Conservation (phyloP, 139 green algal species). For the Spirogloea muscicola region DNA sequence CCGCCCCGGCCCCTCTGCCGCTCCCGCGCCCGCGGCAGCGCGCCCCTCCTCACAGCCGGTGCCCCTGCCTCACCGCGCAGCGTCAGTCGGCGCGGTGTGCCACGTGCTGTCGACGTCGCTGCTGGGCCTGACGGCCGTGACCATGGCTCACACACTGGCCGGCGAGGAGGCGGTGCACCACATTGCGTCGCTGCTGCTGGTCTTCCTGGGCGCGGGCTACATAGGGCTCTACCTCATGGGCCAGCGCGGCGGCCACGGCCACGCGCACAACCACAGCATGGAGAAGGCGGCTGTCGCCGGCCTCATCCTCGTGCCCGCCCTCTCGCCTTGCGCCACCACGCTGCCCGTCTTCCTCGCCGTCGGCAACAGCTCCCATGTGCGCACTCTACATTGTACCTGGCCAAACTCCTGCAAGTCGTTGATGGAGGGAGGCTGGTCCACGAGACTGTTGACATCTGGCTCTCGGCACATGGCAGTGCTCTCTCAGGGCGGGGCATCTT, state of each 20-base stretch:
- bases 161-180: conserved; percentile 29
- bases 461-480: too few relatives aligned
- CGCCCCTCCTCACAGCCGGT: neutral
- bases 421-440: too few relatives aligned
- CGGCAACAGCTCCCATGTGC: neutral
- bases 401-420: neutral
- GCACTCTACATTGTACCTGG: neutral
- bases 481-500: too few relatives aligned
- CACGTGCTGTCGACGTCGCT: conserved; percentile 39
- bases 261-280: conserved; percentile 31
- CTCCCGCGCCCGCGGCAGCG: too few relatives aligned
- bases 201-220: conserved; percentile 32
- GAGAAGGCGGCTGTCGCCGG: conserved; percentile 27
- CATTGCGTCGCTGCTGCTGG: conserved; percentile 33
- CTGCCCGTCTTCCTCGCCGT: conserved; percentile 43
- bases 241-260: conserved; percentile 15
- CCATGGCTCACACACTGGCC: conserved; percentile 30
- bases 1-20: neutral
- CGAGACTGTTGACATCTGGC: too few relatives aligned
- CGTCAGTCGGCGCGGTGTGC: conserved; percentile 24
- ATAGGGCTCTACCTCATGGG: conserved; percentile 19
- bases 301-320: conserved; percentile 30
- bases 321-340: conserved; percentile 36
- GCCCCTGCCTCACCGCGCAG: neutral
- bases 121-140: conserved; percentile 33